Percentiles rank a stretch among this genome's conserved stretches.
These are phyloP conservation scores for Fusarium ambrosium DNA, from an alignment of 2,329 filamentous ascomycete genomes.

Conservation along the genomic window DNA sequence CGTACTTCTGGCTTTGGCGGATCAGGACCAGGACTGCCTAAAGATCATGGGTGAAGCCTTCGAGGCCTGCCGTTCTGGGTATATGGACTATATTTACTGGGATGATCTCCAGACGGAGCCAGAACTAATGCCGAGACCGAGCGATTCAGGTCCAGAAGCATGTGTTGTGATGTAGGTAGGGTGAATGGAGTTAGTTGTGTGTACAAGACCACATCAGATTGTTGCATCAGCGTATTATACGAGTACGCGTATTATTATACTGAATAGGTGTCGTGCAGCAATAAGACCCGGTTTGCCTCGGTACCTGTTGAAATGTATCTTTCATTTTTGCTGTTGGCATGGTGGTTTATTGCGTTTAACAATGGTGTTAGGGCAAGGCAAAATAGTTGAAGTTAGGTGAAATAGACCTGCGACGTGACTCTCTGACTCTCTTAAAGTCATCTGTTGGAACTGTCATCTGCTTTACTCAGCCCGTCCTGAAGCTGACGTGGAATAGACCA, in stretches of 20 bases:
- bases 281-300: no score
- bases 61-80: neutral
- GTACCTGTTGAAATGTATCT: no score
- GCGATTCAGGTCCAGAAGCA: neutral
- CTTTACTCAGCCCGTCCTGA: neutral
- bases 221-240: neutral
- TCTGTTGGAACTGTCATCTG: neutral
- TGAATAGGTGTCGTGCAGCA: neutral
- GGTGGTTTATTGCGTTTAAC: no score
- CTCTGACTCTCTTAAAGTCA: neutral
- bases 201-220: neutral
- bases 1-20: conserved; percentile 8
- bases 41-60: conserved; percentile 15
- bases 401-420: neutral
- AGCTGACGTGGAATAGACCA: neutral
- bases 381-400: neutral
- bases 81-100: conserved; percentile 36
- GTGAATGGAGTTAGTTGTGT: neutral
- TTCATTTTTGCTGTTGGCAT: no score
- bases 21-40: conserved; percentile 23
- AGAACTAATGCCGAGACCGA: neutral
- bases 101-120: conserved; percentile 11
- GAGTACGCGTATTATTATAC: neutral
- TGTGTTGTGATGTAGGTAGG: neutral
- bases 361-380: neutral